phyloP scores from a whole-genome alignment of 495 filamentous ascomycete genomes.

The Penicillium cinerascens region DNA sequence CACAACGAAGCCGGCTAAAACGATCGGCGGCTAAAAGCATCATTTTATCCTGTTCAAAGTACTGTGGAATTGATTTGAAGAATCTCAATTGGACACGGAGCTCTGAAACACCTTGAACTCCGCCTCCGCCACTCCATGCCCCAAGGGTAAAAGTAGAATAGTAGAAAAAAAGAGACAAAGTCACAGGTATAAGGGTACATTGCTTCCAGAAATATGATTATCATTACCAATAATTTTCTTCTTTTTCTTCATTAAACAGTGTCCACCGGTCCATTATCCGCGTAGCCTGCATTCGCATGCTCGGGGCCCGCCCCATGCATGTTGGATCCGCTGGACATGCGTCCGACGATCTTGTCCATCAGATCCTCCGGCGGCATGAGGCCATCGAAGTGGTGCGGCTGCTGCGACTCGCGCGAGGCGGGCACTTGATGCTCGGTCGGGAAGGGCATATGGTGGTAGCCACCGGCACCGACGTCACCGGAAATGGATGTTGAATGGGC shows the following conservation, averaged over 20 bases:
- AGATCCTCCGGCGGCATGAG: constrained; percentile 39
- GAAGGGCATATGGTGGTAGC: constrained; percentile 38
- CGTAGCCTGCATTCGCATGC: constrained; percentile 29
- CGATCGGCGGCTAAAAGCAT: constrained; percentile 1
- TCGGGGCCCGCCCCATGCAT: constrained; percentile 43
- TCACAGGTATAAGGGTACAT: constrained; percentile 22
- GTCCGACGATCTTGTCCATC: constrained; percentile 41
- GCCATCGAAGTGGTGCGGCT: constrained; percentile 34
- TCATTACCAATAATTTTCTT: constrained; percentile 25
- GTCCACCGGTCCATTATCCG: constrained; percentile 34
- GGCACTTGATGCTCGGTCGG: constrained; percentile 32
- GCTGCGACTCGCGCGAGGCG: constrained; percentile 37
- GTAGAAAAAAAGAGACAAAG: constrained; percentile 2
- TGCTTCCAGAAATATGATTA: constrained; percentile 26
- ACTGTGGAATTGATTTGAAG: not conserved
- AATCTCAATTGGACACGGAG: not conserved
- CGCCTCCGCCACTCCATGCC: not conserved
- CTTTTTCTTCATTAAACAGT: constrained; percentile 23
- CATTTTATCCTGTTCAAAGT: not conserved
- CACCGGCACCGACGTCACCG: constrained; percentile 29
- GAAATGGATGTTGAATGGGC: constrained; percentile 32
- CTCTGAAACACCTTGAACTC: not conserved
- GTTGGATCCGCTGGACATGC: constrained; percentile 32
- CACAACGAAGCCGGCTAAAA: constrained; percentile 5
- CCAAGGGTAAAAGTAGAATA: not conserved